phyloP scores from a whole-genome alignment of 805 yeast species.

The Wickerhamomyces hampshirensis region DNA sequence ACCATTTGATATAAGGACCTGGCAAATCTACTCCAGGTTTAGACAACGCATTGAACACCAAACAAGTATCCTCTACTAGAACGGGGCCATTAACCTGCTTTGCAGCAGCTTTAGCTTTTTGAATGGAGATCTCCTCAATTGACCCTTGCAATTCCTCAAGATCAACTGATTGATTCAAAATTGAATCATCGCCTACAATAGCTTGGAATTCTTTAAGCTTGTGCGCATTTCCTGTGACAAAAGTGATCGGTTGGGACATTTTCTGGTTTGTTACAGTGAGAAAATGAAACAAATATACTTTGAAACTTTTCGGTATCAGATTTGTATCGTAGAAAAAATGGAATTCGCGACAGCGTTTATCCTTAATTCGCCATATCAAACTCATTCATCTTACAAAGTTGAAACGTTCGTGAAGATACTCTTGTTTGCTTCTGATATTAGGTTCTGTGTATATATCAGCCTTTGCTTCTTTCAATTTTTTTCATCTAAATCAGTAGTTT shows the following conservation, averaged over 20 bases:
- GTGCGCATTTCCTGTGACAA: slow-evolving; percentile 86
- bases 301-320: slow-evolving; percentile 1
- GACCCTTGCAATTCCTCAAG: slow-evolving; percentile 90
- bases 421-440: too few species aligned
- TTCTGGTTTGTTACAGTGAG: background rate
- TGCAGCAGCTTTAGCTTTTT: slow-evolving; percentile 77
- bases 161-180: slow-evolving; percentile 68
- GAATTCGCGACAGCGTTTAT: too few species aligned
- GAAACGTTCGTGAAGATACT: too few species aligned
- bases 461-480: too few species aligned
- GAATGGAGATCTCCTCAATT: slow-evolving; percentile 72
- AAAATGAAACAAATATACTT: background rate
- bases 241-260: slow-evolving; percentile 39
- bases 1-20: slow-evolving; percentile 96
- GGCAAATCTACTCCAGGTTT: slow-evolving; percentile 57
- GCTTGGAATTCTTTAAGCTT: slow-evolving; percentile 81
- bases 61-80: slow-evolving; percentile 91
- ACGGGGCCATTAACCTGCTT: slow-evolving; percentile 66
- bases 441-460: too few species aligned
- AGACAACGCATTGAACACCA: slow-evolving; percentile 75
- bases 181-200: slow-evolving; percentile 49
- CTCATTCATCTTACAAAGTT: too few species aligned
- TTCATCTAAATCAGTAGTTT: too few species aligned
- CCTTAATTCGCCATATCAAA: too few species aligned
- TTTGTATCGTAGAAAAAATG: too few species aligned